These are phyloP conservation scores for Vitellaria paradoxa DNA, from an alignment of 179 eudicot genomes.

Conservation along the genomic window DNA sequence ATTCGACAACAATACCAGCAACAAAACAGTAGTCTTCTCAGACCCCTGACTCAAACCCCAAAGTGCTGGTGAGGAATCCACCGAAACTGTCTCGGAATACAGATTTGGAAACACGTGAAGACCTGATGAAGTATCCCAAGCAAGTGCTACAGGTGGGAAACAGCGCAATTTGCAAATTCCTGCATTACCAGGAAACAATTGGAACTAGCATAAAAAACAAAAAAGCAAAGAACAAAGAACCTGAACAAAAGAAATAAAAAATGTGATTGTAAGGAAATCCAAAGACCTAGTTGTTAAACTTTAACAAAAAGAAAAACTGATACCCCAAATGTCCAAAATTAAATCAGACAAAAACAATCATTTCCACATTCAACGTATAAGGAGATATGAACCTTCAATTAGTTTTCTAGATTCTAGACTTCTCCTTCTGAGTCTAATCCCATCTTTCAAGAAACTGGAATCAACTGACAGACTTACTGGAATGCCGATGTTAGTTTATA, in stretches of 20 bases:
- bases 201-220: conserved; percentile 7
- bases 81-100: conserved; percentile 58
- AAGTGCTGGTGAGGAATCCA: conserved; percentile 93
- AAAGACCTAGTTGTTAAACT: background rate
- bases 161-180: conserved; percentile 94
- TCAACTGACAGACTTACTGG: background rate
- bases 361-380: background rate
- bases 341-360: background rate
- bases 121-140: conserved; percentile 92
- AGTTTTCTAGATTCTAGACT: background rate
- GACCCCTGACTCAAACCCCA: conserved; percentile 77
- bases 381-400: background rate
- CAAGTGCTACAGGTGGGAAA: conserved; percentile 97
- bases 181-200: conserved; percentile 29
- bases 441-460: conserved; percentile 7
- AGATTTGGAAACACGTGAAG: conserved; percentile 82
- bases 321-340: background rate
- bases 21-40: conserved; percentile 68
- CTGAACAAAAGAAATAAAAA: background rate
- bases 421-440: conserved; percentile 1
- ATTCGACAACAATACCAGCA: conserved; percentile 56
- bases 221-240: too few relatives aligned
- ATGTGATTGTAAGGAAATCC: background rate
- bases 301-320: background rate
- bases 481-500: too few relatives aligned